These are phyloP conservation scores for Paramecium tetraurelia DNA, from an alignment of 73 alveolate genomes.

Conservation along the genomic window DNA sequence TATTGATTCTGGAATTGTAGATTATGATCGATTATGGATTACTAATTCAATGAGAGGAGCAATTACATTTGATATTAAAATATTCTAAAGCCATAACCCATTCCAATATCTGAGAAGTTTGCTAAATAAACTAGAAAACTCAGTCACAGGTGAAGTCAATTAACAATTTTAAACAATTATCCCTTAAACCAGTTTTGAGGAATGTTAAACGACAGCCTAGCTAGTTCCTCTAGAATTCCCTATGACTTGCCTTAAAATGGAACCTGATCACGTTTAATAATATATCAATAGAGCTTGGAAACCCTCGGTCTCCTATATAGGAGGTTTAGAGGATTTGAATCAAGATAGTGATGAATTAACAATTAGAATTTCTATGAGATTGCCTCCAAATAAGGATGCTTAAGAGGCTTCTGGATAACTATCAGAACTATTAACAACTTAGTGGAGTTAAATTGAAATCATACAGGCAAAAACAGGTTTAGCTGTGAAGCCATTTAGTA, in stretches of 20 bases:
- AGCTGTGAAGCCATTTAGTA: background rate
- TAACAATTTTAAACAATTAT: slow-evolving; percentile 72
- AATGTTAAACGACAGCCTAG: slow-evolving; percentile 73
- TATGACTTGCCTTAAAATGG: background rate
- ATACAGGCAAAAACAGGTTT: background rate
- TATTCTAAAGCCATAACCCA: slow-evolving; percentile 84
- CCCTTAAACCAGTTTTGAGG: slow-evolving; percentile 64
- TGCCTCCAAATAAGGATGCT: slow-evolving; percentile 78
- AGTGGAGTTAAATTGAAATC: background rate
- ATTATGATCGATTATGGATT: slow-evolving; percentile 79
- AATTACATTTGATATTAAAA: slow-evolving; percentile 74
- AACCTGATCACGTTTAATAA: slow-evolving; percentile 37
- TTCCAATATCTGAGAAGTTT: slow-evolving; percentile 78
- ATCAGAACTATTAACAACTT: background rate
- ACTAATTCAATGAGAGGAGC: slow-evolving; percentile 89
- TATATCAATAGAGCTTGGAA: slow-evolving; percentile 89
- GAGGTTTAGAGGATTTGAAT: slow-evolving; percentile 90
- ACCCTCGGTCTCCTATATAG: slow-evolving; percentile 77
- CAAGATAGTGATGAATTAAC: slow-evolving; percentile 65
- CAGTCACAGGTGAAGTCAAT: slow-evolving; percentile 77
- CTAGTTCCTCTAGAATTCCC: background rate
- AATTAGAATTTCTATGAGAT: slow-evolving; percentile 82
- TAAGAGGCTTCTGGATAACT: background rate
- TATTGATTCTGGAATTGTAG: slow-evolving; percentile 80
- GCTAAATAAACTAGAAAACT: slow-evolving; percentile 87